A percentile compares a stretch with the other conserved stretches of the same genome.
phyloP scores from a whole-genome alignment of 108 stramenopile genomes.

The Skeletonema tropicum region DNA sequence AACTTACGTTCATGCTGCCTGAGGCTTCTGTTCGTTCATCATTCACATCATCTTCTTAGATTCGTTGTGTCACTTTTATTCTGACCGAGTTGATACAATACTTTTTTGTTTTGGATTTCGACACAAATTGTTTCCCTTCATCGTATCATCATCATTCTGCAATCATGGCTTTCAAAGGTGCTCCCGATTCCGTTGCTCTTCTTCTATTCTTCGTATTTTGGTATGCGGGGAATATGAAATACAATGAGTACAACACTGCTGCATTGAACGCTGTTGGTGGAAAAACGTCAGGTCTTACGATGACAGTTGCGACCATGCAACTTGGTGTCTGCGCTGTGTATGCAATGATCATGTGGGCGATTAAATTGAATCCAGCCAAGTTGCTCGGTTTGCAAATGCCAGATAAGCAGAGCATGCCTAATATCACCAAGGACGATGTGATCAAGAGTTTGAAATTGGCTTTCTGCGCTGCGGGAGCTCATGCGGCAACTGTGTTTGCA shows the following conservation, averaged over 20 bases:
- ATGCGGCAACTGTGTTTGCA: conserved; percentile 59
- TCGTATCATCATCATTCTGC: neutral
- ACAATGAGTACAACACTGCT: conserved; percentile 67
- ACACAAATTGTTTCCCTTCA: neutral
- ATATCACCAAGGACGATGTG: conserved; percentile 42
- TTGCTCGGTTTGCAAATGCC: conserved; percentile 51
- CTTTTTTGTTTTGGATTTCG: neutral
- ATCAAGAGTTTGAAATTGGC: conserved; percentile 52
- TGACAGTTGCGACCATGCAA: conserved; percentile 61
- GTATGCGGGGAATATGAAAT: conserved; percentile 65
- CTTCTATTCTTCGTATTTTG: conserved; percentile 55
- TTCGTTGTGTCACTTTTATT: neutral
- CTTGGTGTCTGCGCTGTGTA: conserved; percentile 58
- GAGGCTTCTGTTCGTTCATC: neutral
- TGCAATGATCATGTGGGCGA: conserved; percentile 51
- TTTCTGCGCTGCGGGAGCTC: conserved; percentile 58
- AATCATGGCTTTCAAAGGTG: conserved; percentile 48
- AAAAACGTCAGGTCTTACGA: conserved; percentile 57
- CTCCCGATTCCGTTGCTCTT: conserved; percentile 50
- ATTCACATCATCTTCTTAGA: no score
- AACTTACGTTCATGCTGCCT: no score
- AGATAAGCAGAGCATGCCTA: conserved; percentile 41
- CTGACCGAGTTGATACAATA: neutral
- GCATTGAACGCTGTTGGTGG: conserved; percentile 57
- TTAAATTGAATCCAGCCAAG: conserved; percentile 52